Evolutionary conservation across 768 basidiomycete genomes (phyloP).

Genomic region (Leccinellum rugosiceps): DNA sequence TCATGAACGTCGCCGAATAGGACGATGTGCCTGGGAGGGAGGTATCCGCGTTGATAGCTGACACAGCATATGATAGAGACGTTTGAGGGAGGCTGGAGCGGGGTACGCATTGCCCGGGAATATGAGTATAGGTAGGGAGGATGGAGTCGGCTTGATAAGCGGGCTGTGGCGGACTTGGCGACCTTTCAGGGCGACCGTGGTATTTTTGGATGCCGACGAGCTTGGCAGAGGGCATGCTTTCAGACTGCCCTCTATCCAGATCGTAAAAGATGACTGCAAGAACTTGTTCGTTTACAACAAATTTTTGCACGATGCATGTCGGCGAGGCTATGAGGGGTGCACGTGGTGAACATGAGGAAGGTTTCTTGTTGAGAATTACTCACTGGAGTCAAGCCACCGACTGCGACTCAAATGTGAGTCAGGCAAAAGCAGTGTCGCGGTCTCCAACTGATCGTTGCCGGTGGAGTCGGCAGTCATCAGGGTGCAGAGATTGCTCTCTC

Average conservation of each 20-base stretch:
- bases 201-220: slow-evolving; percentile 51
- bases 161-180: slow-evolving; percentile 24
- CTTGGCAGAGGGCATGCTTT: slow-evolving; percentile 56
- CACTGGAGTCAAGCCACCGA: slow-evolving; percentile 68
- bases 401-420: slow-evolving; percentile 65
- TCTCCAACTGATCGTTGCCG: slow-evolving; percentile 43
- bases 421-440: slow-evolving; percentile 56
- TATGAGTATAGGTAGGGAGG: slow-evolving; percentile 31
- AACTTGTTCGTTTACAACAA: slow-evolving; percentile 61
- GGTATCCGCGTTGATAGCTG: slow-evolving; percentile 34
- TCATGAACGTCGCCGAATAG: slow-evolving; percentile 30
- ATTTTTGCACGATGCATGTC: slow-evolving; percentile 65
- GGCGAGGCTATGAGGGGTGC: slow-evolving; percentile 40
- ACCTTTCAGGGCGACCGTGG: slow-evolving; percentile 28
- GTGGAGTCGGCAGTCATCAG: slow-evolving; percentile 43
- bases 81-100: slow-evolving; percentile 35
- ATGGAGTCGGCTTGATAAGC: slow-evolving; percentile 30
- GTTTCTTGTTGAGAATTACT: slow-evolving; percentile 29
- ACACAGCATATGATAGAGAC: slow-evolving; percentile 42
- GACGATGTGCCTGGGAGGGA: slow-evolving; percentile 21
- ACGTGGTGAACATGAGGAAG: slow-evolving; percentile 30
- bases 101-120: slow-evolving; percentile 35
- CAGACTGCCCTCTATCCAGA: slow-evolving; percentile 54
- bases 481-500: slow-evolving; percentile 46
- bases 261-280: slow-evolving; percentile 67